Percentiles rank a stretch among this genome's conserved stretches.
Conservation (phyloP, 345 rosid genomes). For the Euphorbia lathyris region DNA sequence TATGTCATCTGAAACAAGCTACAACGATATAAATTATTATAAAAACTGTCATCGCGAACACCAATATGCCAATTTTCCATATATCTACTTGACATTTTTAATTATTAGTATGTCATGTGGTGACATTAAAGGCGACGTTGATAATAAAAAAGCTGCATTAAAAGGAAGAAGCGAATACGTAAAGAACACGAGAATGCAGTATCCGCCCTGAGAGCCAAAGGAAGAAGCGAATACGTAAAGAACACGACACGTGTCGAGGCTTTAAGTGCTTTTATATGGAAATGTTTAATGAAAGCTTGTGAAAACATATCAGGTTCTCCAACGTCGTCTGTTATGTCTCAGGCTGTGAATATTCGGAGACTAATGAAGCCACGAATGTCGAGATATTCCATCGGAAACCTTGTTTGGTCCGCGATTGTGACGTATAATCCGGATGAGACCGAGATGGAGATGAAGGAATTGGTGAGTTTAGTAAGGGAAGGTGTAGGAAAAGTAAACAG, state of each 20-base stretch:
- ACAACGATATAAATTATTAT: no score
- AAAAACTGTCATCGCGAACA: no score
- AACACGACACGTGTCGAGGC: constrained; percentile 8
- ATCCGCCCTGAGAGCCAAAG: not conserved
- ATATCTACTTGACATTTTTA: no score
- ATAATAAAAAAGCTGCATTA: no score
- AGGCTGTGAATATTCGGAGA: constrained; percentile 4
- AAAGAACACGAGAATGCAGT: no score
- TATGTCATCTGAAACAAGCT: no score
- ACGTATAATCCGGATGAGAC: not conserved
- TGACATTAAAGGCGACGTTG: no score
- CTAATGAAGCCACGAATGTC: no score
- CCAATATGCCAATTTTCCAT: no score
- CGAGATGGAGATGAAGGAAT: not conserved
- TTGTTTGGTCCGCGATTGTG: not conserved
- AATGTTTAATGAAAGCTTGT: not conserved
- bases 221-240: not conserved
- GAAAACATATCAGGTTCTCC: not conserved
- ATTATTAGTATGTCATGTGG: no score
- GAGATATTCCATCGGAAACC: constrained; percentile 18
- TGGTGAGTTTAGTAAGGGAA: no score
- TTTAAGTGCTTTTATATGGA: constrained; percentile 9
- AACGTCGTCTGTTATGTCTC: not conserved
- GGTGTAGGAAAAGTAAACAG: not conserved
- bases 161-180: no score